phyloP scores from a whole-genome alignment of 2,329 filamentous ascomycete species.

The Cercospora beticola region DNA sequence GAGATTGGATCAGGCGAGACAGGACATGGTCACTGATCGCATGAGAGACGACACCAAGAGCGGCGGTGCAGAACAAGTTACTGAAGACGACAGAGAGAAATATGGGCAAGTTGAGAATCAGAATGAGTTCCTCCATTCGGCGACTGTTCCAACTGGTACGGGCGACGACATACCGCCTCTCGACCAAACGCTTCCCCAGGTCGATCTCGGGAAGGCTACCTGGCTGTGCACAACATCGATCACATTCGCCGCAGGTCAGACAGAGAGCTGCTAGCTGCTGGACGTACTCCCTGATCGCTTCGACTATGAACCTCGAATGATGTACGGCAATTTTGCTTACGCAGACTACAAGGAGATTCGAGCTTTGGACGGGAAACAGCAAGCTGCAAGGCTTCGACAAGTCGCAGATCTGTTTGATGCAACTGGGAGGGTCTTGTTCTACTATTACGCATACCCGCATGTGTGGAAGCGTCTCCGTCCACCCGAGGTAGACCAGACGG shows the following conservation, averaged over 20 bases:
- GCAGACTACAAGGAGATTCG: slow-evolving; percentile 21
- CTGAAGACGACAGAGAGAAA: neutral
- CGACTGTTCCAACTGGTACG: neutral
- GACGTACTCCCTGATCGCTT: slow-evolving; percentile 22
- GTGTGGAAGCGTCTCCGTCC: slow-evolving; percentile 22
- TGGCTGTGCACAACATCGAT: neutral
- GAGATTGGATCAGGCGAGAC: neutral
- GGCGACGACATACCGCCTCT: neutral
- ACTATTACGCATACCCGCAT: slow-evolving; percentile 25
- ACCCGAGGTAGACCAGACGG: slow-evolving; percentile 15
- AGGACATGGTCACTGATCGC: neutral
- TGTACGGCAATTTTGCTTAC: slow-evolving; percentile 26
- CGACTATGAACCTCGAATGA: slow-evolving; percentile 13
- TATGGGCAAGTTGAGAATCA: neutral
- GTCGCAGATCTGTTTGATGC: slow-evolving; percentile 23
- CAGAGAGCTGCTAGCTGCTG: neutral
- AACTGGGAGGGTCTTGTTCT: slow-evolving; percentile 22
- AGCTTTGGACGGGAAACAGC: slow-evolving; percentile 20
- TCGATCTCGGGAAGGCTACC: neutral
- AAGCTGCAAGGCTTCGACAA: slow-evolving; percentile 23
- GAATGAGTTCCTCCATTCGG: neutral
- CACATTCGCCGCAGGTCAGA: neutral
- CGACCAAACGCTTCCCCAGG: neutral
- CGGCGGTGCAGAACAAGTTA: neutral
- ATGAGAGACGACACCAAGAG: neutral